Conservation (phyloP, 441 rosid species). For the Pelargonium cotyledonis region DNA sequence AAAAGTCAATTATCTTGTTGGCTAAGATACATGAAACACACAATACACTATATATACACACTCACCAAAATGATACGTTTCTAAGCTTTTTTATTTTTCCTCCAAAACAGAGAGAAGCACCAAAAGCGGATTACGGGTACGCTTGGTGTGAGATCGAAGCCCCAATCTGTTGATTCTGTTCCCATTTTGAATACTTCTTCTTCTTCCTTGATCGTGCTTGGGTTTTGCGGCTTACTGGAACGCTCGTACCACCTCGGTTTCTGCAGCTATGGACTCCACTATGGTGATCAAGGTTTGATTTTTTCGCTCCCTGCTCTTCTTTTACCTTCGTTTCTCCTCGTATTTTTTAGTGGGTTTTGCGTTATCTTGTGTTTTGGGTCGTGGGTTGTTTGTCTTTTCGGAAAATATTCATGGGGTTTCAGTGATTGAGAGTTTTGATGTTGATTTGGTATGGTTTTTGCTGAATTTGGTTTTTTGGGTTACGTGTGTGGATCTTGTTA, state of each 20-base stretch:
- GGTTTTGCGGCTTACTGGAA: neutral
- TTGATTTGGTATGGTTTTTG: neutral
- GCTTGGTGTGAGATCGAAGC: neutral
- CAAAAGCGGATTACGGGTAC: neutral
- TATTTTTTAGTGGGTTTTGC: neutral
- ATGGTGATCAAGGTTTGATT: slow-evolving; percentile 5
- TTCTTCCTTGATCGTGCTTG: neutral
- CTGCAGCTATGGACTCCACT: slow-evolving; percentile 4
- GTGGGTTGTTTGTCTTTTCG: neutral
- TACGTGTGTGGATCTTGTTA: neutral
- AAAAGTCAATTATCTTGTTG: slow-evolving; percentile 6
- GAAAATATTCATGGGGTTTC: neutral
- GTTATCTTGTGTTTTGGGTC: neutral
- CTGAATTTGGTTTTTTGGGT: neutral
- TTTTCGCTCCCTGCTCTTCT: neutral
- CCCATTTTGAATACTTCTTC: too few relatives aligned
- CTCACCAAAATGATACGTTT: too few relatives aligned
- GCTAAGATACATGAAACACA: neutral
- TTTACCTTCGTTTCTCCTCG: neutral
- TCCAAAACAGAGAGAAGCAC: neutral
- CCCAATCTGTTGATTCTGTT: neutral
- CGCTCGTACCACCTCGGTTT: neutral
- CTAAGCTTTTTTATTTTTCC: too few relatives aligned
- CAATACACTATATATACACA: neutral
- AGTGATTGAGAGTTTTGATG: neutral